Conservation (phyloP, 2,329 filamentous ascomycete species). For the Arachnomyces sp. region DNA sequence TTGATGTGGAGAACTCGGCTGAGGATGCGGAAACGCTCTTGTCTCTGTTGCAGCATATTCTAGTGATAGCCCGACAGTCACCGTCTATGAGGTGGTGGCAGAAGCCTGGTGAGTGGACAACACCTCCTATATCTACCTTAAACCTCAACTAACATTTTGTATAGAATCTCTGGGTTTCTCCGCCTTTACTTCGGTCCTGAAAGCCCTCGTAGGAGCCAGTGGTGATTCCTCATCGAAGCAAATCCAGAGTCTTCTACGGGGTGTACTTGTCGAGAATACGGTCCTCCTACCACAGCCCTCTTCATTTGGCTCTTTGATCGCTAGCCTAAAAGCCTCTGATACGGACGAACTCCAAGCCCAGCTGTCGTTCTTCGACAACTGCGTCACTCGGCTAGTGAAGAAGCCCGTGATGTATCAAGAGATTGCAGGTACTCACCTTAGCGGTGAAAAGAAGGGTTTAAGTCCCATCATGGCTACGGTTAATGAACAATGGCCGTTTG, state of each 20-base stretch:
- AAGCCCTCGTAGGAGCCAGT: constrained; percentile 25
- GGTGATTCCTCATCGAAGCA: constrained; percentile 25
- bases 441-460: constrained; percentile 25
- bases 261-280: constrained; percentile 30
- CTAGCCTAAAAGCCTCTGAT: constrained; percentile 30
- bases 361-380: constrained; percentile 77
- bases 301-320: constrained; percentile 30
- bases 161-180: constrained; percentile 33
- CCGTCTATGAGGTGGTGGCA: constrained; percentile 87
- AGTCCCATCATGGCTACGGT: constrained; percentile 63
- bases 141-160: constrained; percentile 2
- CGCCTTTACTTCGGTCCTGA: constrained; percentile 34
- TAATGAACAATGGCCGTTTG: constrained; percentile 69
- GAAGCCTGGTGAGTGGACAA: constrained; percentile 45
- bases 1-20: constrained; percentile 44
- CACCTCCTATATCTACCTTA: constrained; percentile 9
- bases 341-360: constrained; percentile 24
- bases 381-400: constrained; percentile 63
- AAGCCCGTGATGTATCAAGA: constrained; percentile 74
- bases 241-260: constrained; percentile 26
- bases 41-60: constrained; percentile 71
- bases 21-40: constrained; percentile 51
- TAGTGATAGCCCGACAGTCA: constrained; percentile 71
- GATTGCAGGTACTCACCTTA: constrained; percentile 32
- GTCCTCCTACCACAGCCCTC: constrained; percentile 22